These are phyloP conservation scores for Fagus sylvatica DNA, from an alignment of 306 rosid genomes.

Conservation along the genomic window DNA sequence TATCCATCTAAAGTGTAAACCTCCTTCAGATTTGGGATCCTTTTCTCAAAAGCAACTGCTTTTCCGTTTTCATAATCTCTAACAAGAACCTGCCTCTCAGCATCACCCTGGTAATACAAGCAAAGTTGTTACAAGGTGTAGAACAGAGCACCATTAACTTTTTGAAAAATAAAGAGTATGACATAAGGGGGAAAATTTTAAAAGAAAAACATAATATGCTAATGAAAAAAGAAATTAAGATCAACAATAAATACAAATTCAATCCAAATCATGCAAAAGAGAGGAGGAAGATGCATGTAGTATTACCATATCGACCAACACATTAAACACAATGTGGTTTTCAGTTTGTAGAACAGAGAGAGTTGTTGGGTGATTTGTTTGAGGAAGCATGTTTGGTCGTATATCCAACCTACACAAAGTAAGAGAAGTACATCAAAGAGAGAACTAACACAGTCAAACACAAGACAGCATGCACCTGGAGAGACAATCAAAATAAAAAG, in stretches of 20 bases:
- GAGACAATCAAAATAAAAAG: neutral
- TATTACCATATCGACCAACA: slow-evolving; percentile 77
- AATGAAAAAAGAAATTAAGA: neutral
- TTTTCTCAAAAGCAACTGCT: slow-evolving; percentile 71
- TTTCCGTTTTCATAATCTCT: slow-evolving; percentile 69
- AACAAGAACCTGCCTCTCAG: slow-evolving; percentile 90
- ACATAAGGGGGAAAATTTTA: slow-evolving; percentile 7
- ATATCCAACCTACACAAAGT: slow-evolving; percentile 59
- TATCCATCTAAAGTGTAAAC: slow-evolving; percentile 60
- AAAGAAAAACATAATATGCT: slow-evolving; percentile 6
- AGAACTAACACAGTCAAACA: slow-evolving; percentile 10
- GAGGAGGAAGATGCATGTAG: neutral
- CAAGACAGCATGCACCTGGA: slow-evolving; percentile 3
- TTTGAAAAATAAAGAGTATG: neutral
- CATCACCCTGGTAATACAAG: slow-evolving; percentile 58
- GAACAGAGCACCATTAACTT: neutral
- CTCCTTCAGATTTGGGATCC: slow-evolving; percentile 77
- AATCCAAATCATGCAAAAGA: neutral
- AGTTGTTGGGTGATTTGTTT: slow-evolving; percentile 70
- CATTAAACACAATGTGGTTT: slow-evolving; percentile 73
- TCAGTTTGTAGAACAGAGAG: slow-evolving; percentile 68
- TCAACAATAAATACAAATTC: neutral
- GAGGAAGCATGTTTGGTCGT: slow-evolving; percentile 83
- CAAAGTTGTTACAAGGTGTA: slow-evolving; percentile 4
- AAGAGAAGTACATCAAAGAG: slow-evolving; percentile 25